Evolutionary conservation across 768 basidiomycete species (phyloP).

Genomic region (Lanmaoa rubissima): DNA sequence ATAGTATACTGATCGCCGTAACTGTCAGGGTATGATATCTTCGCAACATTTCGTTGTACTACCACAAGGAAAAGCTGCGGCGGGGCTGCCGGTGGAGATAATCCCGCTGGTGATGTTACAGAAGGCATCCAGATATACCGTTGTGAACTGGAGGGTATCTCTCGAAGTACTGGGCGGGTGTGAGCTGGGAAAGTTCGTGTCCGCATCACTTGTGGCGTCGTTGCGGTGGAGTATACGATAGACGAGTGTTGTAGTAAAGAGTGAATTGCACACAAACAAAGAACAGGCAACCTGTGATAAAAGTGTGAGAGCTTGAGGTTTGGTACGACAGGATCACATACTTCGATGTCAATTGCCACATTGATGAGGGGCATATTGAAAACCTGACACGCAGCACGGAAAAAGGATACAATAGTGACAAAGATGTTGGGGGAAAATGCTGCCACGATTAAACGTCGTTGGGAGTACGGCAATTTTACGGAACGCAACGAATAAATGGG

Average conservation of each 20-base stretch:
- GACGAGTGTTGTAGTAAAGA: constrained; percentile 7
- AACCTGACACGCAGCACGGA: constrained; percentile 11
- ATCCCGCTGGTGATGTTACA: not conserved
- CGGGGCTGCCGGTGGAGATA: not conserved
- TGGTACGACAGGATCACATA: not conserved
- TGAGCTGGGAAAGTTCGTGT: not conserved
- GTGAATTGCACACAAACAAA: constrained; percentile 13
- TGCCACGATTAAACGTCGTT: constrained; percentile 6
- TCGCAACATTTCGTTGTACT: not conserved
- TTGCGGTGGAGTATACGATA: constrained; percentile 8
- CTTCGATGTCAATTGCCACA: constrained; percentile 16
- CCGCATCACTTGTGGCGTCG: not conserved
- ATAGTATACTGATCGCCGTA: not conserved
- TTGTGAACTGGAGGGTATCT: constrained; percentile 10
- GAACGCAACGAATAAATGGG: constrained; percentile 6
- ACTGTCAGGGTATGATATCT: not conserved
- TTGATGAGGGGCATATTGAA: not conserved
- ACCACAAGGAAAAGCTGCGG: not conserved
- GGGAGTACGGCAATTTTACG: not conserved
- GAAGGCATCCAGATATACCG: constrained; percentile 3
- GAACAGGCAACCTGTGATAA: constrained; percentile 15
- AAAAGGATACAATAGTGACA: constrained; percentile 3
- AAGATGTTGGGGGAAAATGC: constrained; percentile 9
- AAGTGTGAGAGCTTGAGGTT: not conserved
- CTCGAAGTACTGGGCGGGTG: not conserved